A percentile compares a stretch with the other conserved stretches of the same genome.
Conservation (phyloP, 163 green algal genomes). For the Volvox carteri region DNA sequence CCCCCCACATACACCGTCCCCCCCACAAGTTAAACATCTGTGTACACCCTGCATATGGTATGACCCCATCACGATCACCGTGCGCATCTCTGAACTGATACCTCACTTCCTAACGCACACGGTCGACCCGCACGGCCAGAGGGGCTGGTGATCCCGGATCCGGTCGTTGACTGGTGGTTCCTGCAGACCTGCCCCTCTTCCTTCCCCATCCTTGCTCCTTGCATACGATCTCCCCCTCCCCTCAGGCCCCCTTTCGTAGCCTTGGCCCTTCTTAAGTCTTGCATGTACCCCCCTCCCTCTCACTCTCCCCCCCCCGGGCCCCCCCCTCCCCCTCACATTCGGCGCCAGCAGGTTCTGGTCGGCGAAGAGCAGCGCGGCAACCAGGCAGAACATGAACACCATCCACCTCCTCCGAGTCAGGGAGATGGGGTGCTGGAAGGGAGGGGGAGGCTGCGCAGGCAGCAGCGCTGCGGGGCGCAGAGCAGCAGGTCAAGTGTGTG, state of each 20-base stretch:
- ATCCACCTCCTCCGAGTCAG: conserved; percentile 60
- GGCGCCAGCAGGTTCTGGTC: conserved; percentile 95
- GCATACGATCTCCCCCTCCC: no score
- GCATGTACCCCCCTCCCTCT: no score
- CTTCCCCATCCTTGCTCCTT: background rate
- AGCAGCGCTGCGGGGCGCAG: conserved; percentile 2
- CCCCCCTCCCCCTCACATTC: conserved; percentile 71
- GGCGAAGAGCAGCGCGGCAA: conserved; percentile 82
- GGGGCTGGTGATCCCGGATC: background rate
- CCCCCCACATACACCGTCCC: no score
- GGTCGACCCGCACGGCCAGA: no score
- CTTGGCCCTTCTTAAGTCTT: no score
- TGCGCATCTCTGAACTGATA: background rate
- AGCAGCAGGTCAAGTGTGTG: background rate
- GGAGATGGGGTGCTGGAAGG: conserved; percentile 64
- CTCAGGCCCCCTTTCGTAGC: no score
- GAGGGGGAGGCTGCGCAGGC: background rate
- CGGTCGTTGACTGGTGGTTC: background rate
- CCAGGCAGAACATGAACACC: conserved; percentile 78
- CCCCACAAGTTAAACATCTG: no score
- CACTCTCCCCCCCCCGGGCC: background rate
- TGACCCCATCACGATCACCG: no score
- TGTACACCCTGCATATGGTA: no score
- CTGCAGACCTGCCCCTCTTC: background rate
- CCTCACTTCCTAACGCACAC: no score